Base-by-base conservation (phyloP, 2,329 filamentous ascomycete genomes). In the Leptographium flavum region DNA sequence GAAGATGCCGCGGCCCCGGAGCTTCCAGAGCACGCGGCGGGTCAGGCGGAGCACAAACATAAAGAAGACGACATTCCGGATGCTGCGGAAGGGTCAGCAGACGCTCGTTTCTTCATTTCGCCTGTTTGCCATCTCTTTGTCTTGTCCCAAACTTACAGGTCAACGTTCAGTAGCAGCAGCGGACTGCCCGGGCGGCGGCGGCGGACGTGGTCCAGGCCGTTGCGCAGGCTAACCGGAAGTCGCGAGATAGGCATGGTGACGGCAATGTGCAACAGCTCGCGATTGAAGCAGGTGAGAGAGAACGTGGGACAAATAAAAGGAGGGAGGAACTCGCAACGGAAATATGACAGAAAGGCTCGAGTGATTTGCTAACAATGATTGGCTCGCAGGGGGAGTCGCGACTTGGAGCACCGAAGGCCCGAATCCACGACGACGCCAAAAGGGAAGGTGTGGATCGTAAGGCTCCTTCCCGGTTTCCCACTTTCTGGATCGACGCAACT, bases 51-150 rank as follows among this genome's bases (percentile, higher is more conserved):
- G 68, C 49, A 95, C 61, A 66, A 96, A 95, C 55, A 94, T 74
- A 58, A 88, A 71, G 63, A 96, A 94, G 55, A 96, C 69, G 48
- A 95, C 69, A 60, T 95, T 94, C 45, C 86, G 84, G 50, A 94
- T 58, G 49, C 86, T 90, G 52, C 15, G 35, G 23, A 36, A 41
- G 17, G n/a, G 33, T 42, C 19, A 42, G 39, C 17, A n/a, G n/a
- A n/a, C n/a, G n/a, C n/a, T n/a, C n/a, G n/a, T n/a, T n/a, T n/a
- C n/a, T n/a, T n/a, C n/a, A n/a, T n/a, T n/a, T n/a, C n/a, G n/a
- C n/a, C n/a, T n/a, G n/a, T n/a, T n/a, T n/a, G n/a, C n/a, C n/a
- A n/a, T n/a, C n/a, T n/a, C n/a, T n/a, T n/a, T n/a, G n/a, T n/a
- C n/a, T n/a, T n/a, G n/a, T n/a, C 17, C 19, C 5, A 22, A 4